Evolutionary conservation across 2,329 filamentous ascomycete genomes (phyloP).

Genomic region (Leptographium flavum): DNA sequence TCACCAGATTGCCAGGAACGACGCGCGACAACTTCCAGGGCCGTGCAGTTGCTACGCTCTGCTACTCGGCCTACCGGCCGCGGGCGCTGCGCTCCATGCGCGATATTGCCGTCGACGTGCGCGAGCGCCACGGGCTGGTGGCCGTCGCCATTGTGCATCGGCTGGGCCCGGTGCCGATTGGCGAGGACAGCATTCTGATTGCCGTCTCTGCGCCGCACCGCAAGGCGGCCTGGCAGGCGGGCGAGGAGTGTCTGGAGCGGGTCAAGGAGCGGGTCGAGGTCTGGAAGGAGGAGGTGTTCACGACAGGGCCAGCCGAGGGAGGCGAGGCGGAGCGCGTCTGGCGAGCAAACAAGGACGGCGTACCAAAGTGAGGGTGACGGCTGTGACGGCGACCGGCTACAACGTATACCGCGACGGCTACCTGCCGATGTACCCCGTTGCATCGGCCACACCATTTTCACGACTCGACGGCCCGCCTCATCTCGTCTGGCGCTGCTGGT

Average conservation of each 20-base stretch:
- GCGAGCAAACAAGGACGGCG: slow-evolving; percentile 51
- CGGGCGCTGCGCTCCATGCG: slow-evolving; percentile 57
- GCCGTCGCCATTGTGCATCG: slow-evolving; percentile 73
- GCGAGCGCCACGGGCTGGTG: slow-evolving; percentile 47
- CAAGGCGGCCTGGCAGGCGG: slow-evolving; percentile 71
- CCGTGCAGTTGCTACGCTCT: slow-evolving; percentile 58
- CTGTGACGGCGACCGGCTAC: too few species aligned
- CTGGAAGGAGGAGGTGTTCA: slow-evolving; percentile 89
- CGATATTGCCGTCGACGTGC: slow-evolving; percentile 43
- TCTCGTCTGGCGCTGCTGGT: too few species aligned
- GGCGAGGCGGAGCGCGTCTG: slow-evolving; percentile 57
- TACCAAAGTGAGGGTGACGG: not conserved
- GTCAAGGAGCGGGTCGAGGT: slow-evolving; percentile 84
- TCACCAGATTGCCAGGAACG: slow-evolving; percentile 38
- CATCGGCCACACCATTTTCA: too few species aligned
- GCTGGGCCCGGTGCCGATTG: slow-evolving; percentile 71
- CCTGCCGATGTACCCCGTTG: too few species aligned
- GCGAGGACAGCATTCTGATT: slow-evolving; percentile 87
- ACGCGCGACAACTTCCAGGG: slow-evolving; percentile 62
- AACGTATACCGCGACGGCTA: too few species aligned
- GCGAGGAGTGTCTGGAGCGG: slow-evolving; percentile 76
- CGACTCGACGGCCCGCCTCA: too few species aligned
- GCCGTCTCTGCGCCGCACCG: slow-evolving; percentile 75
- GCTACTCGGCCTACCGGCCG: slow-evolving; percentile 61
- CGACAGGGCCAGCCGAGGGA: not conserved